Evolutionary conservation across 257 asterid genomes (phyloP), one percentile per base, ranked within the genome.

Genomic region (Henckelia pumila): DNA sequence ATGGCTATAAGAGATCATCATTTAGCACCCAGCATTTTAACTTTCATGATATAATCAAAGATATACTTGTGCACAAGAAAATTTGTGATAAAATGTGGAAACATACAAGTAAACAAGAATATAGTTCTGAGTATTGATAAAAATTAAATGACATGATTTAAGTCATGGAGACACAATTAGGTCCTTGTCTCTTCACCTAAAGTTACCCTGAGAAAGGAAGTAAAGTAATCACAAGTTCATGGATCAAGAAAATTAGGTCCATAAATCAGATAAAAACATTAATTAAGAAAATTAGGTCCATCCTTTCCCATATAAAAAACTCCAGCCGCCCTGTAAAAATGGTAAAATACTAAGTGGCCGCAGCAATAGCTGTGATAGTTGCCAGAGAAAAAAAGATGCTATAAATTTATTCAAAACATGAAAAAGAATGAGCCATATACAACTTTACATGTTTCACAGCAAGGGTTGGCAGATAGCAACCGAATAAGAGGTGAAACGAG

Each of bases 1-100:
- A 53, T 32, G 52, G 17, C 55, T 17, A 69, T 53, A 30, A 61
- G 19, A 50, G 35, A 70, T 61, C 11, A 30, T 23, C 63, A 61
- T 22, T 64, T 49, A 19, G 55, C 24, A 55, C 6, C 26, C 21
- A 13, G 37, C 52, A 33, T 21, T 64, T 64, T 9, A 20, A 56
- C 5, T 11, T 49, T 14, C 50, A 56, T 16, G 20, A 35, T 24
- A 63, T 37, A 20, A 71, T 19, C 64, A 55, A 16, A 10, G 28
- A 13, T 63, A 33, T 53, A 28, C 22, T 20, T 47, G 26, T 8
- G 49, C 29, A 7, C 16, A 58, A 64, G 6, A 55, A 0, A 56
- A 50, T 32, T 28, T 13, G 21, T 44, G 30, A 61, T 5, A 64
- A 49, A 7, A 24, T 21, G 24, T 16, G 14, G 23, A 32, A 66